Base-by-base conservation (phyloP, 805 yeast species). In the Metschnikowia chrysomelidarum region DNA sequence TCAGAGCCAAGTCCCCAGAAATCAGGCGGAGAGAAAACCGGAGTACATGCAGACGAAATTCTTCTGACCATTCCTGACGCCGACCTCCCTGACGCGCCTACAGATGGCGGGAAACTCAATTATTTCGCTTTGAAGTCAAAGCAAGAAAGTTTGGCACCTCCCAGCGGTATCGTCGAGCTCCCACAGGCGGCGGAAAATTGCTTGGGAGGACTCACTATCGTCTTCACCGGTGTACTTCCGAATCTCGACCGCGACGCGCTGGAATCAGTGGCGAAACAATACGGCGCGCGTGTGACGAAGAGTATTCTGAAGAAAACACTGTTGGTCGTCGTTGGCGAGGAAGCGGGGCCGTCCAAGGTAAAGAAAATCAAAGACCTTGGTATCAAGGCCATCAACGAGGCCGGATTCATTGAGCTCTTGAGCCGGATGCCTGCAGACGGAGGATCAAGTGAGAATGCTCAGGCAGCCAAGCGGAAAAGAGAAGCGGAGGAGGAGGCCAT, bases 331-430 rank as follows among this genome's bases (percentile, higher is more conserved):
- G 69, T 93, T 19, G 98, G 98, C 6, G 87, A 75, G 34, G 97
- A 93, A 47, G 98, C 98, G 2, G 98, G 98, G 0, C 97, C 98
- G 2, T 79, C 87, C n/a, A 93, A 93, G 59, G 78, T 93, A 27
- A 76, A 77, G 50, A 86, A 81, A 52, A 91, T 94, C 46, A 81
- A 77, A 50, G 75, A 78, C 34, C 66, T 80, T 45, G 73, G 76
- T 6, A 77, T 87, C 36, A 89, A 89, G 59, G 87, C 94, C 25
- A 82, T 91, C 41, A 80, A 78, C 51, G 95, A 93, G 59, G 85
- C 76, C 8, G 98, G 98, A 0, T 88, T 93, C 49, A 60, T 85
- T 25, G 78, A 80, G 45, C 67, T 93, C 44, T 69, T 93, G 29
- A 51, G 67, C 15, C 74, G 78, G 5, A 85, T 91, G 93, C 98